Conservation (phyloP, 345 rosid genomes). For the Viola odorata region DNA sequence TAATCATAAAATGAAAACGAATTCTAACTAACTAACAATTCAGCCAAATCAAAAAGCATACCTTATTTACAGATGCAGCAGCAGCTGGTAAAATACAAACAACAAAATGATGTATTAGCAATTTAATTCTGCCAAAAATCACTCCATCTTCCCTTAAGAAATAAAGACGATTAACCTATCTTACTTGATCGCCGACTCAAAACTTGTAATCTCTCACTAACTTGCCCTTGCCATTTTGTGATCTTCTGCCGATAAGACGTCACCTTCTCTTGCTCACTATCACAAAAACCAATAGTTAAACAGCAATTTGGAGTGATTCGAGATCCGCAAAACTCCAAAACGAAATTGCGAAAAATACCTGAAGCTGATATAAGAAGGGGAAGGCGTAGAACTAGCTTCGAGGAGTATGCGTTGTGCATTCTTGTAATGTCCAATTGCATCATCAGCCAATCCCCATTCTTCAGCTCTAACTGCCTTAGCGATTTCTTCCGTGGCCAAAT, state of each 20-base stretch:
- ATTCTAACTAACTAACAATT: background rate
- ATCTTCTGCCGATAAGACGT: conserved; percentile 79
- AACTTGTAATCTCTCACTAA: conserved; percentile 73
- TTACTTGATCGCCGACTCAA: conserved; percentile 57
- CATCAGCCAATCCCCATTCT: conserved; percentile 83
- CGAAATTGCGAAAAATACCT: conserved; percentile 31
- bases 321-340: background rate
- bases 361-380: conserved; percentile 63
- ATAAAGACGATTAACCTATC: no score
- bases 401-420: conserved; percentile 66
- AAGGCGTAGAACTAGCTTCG: conserved; percentile 62
- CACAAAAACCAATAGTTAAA: conserved; percentile 4
- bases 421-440: conserved; percentile 67
- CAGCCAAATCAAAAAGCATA: conserved; percentile 15
- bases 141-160: background rate
- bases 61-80: conserved; percentile 58
- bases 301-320: background rate
- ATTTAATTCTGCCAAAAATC: background rate
- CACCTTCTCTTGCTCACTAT: conserved; percentile 77
- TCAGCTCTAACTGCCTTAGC: conserved; percentile 81
- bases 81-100: conserved; percentile 37
- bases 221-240: conserved; percentile 85
- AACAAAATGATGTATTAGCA: background rate
- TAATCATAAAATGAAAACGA: background rate
- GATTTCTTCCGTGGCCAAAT: conserved; percentile 80